Conservation (phyloP, 306 rosid genomes). For the Sicyos baderoa region DNA sequence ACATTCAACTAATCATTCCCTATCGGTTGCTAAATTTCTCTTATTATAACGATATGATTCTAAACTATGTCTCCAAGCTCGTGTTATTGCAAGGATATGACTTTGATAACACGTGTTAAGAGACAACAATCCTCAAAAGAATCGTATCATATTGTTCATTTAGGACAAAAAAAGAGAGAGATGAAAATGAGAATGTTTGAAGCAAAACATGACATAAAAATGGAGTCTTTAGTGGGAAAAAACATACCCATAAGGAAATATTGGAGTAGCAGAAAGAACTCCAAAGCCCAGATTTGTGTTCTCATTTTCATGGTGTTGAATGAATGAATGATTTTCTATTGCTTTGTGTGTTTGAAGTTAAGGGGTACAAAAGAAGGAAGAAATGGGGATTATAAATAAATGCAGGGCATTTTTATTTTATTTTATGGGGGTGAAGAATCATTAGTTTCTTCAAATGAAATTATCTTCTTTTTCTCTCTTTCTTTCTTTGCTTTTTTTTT, state of each 20-base stretch:
- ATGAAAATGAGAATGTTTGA: background rate
- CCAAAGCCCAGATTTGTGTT: slow-evolving; percentile 34
- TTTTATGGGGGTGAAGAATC: slow-evolving; percentile 37
- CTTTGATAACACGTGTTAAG: too few species aligned
- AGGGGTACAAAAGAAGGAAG: background rate
- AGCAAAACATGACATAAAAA: background rate
- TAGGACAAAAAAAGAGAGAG: background rate
- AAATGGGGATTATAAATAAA: slow-evolving; percentile 24
- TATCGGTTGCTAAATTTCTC: too few species aligned
- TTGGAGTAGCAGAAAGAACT: slow-evolving; percentile 33
- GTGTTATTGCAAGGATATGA: too few species aligned
- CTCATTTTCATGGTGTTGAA: slow-evolving; percentile 22
- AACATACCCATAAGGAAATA: slow-evolving; percentile 46
- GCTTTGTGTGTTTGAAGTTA: background rate
- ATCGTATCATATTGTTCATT: too few species aligned
- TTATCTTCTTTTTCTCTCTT: slow-evolving; percentile 29
- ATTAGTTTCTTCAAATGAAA: slow-evolving; percentile 51
- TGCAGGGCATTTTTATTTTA: background rate
- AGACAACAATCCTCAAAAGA: too few species aligned
- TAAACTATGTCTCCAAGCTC: too few species aligned
- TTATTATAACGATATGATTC: too few species aligned
- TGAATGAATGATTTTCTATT: background rate
- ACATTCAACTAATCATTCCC: too few species aligned
- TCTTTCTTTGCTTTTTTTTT: background rate
- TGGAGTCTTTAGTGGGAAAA: background rate